These are phyloP conservation scores for Calonectria henricotiae DNA, from an alignment of 2,329 filamentous ascomycete species.

Conservation along the genomic window DNA sequence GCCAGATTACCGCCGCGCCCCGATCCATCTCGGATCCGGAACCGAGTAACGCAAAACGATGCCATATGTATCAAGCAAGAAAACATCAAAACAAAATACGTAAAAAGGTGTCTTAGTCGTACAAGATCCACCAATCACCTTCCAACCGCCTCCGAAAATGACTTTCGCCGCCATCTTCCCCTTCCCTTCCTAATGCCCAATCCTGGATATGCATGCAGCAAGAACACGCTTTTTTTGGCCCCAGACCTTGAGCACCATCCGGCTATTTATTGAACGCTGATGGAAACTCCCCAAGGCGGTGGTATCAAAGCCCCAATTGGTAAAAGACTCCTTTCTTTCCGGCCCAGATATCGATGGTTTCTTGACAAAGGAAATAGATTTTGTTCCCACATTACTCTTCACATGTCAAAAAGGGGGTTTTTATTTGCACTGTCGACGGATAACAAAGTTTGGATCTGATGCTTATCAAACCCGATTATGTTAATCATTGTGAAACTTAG, in stretches of 20 bases:
- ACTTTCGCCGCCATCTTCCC: slow-evolving; percentile 51
- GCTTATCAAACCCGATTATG: slow-evolving; percentile 42
- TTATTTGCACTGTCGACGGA: slow-evolving; percentile 44
- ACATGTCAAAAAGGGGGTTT: slow-evolving; percentile 44
- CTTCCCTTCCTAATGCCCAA: slow-evolving; percentile 54
- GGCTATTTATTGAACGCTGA: slow-evolving; percentile 55
- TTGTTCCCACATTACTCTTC: slow-evolving; percentile 50
- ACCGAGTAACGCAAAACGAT: slow-evolving; percentile 35
- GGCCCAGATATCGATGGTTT: slow-evolving; percentile 47
- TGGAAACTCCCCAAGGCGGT: slow-evolving; percentile 50
- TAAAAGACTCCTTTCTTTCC: slow-evolving; percentile 54
- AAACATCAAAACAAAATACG: slow-evolving; percentile 47
- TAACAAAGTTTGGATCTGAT: slow-evolving; percentile 45
- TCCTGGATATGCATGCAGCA: slow-evolving; percentile 63
- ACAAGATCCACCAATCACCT: slow-evolving; percentile 51
- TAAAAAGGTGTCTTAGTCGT: slow-evolving; percentile 53
- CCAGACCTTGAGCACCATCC: slow-evolving; percentile 55
- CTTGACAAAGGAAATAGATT: slow-evolving; percentile 53
- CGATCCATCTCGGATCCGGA: slow-evolving; percentile 34
- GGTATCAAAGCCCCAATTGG: slow-evolving; percentile 54
- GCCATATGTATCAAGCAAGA: slow-evolving; percentile 40
- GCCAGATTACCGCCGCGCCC: slow-evolving; percentile 26
- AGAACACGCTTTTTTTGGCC: slow-evolving; percentile 64
- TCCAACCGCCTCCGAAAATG: slow-evolving; percentile 44
- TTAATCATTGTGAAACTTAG: slow-evolving; percentile 54